Conservation (phyloP, 2,329 filamentous ascomycete species). For the Colletotrichum gloeosporioides region DNA sequence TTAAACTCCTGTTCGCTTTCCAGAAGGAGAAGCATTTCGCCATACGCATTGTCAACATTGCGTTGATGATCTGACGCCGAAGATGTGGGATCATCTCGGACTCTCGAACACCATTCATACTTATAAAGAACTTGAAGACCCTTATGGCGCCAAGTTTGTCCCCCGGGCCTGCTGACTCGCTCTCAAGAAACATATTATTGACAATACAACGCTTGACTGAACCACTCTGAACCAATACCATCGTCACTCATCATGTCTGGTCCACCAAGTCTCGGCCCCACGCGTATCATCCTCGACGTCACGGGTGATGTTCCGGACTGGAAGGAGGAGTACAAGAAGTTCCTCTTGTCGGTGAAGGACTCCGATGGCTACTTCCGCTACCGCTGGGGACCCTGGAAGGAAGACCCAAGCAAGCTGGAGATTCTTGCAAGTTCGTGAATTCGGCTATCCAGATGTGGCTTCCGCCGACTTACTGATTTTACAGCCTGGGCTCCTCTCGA, state of each 20-base stretch:
- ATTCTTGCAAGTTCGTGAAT: not conserved
- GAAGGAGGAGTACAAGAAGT: conserved; percentile 18
- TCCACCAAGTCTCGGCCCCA: not conserved
- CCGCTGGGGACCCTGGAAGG: conserved; percentile 16
- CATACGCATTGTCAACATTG: not conserved
- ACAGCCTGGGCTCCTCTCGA: conserved; percentile 3
- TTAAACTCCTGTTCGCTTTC: not conserved
- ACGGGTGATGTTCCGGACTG: conserved; percentile 13
- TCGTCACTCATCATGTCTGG: not conserved
- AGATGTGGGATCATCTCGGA: not conserved
- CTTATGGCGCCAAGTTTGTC: not conserved
- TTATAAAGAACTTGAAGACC: not conserved
- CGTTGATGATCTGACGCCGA: not conserved
- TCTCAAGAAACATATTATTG: not conserved
- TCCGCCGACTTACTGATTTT: not conserved
- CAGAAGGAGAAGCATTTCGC: not conserved
- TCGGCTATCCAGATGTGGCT: not conserved
- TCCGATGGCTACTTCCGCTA: conserved; percentile 18
- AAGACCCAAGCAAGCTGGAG: conserved; percentile 3
- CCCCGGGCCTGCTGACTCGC: not conserved
- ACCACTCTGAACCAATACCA: not conserved
- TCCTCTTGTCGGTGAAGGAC: conserved; percentile 1
- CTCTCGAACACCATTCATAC: not conserved
- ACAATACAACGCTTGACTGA: not conserved
- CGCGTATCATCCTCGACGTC: conserved; percentile 2